A percentile compares a stretch with the other conserved stretches of the same genome.
Evolutionary conservation across 768 basidiomycete species (phyloP).

Genomic region (Saitozyma podzolica): DNA sequence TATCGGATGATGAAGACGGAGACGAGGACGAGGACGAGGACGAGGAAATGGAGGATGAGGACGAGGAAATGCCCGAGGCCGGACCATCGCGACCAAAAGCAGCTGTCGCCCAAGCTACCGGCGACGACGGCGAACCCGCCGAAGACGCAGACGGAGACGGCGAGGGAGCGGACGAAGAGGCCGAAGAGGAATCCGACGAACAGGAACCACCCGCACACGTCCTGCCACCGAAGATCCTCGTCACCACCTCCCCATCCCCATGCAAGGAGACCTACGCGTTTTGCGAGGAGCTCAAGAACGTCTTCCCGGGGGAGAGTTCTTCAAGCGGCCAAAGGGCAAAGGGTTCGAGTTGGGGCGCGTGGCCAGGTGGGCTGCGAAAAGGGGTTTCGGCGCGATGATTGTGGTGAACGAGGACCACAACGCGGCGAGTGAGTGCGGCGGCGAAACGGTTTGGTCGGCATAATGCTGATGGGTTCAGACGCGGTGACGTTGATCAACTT

Average conservation of each 20-base stretch:
- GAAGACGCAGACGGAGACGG: conserved; percentile 22
- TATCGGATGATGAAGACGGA: conserved; percentile 12
- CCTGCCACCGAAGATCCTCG: conserved; percentile 78
- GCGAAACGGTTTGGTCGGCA: not conserved
- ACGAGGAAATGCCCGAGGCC: conserved; percentile 45
- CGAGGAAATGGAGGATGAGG: conserved; percentile 31
- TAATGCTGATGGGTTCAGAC: conserved; percentile 59
- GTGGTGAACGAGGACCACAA: conserved; percentile 97
- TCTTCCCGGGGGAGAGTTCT: conserved; percentile 93
- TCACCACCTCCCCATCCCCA: conserved; percentile 86
- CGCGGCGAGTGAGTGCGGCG: conserved; percentile 71
- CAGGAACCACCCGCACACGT: conserved; percentile 42
- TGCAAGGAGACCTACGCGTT: conserved; percentile 88
- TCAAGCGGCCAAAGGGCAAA: conserved; percentile 79
- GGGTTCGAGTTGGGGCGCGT: conserved; percentile 88
- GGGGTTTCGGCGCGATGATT: conserved; percentile 82
- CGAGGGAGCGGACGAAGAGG: conserved; percentile 56
- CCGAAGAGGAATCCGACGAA: conserved; percentile 25
- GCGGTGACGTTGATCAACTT: conserved; percentile 89
- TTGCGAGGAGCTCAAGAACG: conserved; percentile 81
- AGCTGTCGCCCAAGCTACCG: conserved; percentile 48
- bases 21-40: conserved; percentile 25
- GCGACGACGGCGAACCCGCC: conserved; percentile 10
- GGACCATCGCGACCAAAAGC: conserved; percentile 53
- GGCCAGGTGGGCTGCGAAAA: conserved; percentile 85